These are phyloP conservation scores for Didymella pomorum DNA, from an alignment of 2,329 filamentous ascomycete species.

Conservation along the genomic window DNA sequence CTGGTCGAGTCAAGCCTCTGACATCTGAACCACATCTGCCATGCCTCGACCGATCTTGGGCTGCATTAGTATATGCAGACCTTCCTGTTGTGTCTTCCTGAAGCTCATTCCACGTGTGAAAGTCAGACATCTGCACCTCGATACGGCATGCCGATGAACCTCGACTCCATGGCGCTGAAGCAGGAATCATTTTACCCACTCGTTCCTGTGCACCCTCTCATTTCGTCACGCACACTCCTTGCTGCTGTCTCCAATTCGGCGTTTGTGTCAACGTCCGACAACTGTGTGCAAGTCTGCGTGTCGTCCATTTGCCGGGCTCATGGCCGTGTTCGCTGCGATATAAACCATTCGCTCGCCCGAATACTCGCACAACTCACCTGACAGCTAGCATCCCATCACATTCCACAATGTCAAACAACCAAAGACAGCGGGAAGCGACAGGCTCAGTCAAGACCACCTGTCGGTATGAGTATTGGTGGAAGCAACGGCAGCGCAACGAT, in stretches of 20 bases:
- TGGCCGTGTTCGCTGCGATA: slow-evolving; percentile 18
- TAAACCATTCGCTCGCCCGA: slow-evolving; percentile 27
- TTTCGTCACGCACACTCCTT: slow-evolving; percentile 34
- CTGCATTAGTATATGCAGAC: slow-evolving; percentile 26
- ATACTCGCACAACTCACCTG: slow-evolving; percentile 24
- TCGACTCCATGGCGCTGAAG: slow-evolving; percentile 26
- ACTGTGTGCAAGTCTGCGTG: slow-evolving; percentile 17
- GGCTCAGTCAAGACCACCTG: slow-evolving; percentile 8
- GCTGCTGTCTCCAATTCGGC: slow-evolving; percentile 24
- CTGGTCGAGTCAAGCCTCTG: neutral
- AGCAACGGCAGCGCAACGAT: slow-evolving; percentile 11
- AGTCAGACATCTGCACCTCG: slow-evolving; percentile 22
- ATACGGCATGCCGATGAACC: slow-evolving; percentile 29
- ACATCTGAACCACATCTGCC: slow-evolving; percentile 2
- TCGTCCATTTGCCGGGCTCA: slow-evolving; percentile 13
- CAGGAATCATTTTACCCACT: slow-evolving; percentile 28
- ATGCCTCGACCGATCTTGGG: slow-evolving; percentile 20
- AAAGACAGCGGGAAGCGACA: slow-evolving; percentile 16
- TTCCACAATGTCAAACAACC: slow-evolving; percentile 30
- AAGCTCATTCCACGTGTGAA: slow-evolving; percentile 43
- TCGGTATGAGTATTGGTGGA: slow-evolving; percentile 26
- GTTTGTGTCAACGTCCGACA: slow-evolving; percentile 22
- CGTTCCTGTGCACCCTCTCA: slow-evolving; percentile 38
- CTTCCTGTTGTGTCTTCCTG: slow-evolving; percentile 35
- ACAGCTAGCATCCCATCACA: slow-evolving; percentile 15